A percentile compares a stretch with the other conserved stretches of the same genome.
These are phyloP conservation scores for Sarocladium brachiariae DNA, from an alignment of 2,329 filamentous ascomycete genomes.

Conservation along the genomic window DNA sequence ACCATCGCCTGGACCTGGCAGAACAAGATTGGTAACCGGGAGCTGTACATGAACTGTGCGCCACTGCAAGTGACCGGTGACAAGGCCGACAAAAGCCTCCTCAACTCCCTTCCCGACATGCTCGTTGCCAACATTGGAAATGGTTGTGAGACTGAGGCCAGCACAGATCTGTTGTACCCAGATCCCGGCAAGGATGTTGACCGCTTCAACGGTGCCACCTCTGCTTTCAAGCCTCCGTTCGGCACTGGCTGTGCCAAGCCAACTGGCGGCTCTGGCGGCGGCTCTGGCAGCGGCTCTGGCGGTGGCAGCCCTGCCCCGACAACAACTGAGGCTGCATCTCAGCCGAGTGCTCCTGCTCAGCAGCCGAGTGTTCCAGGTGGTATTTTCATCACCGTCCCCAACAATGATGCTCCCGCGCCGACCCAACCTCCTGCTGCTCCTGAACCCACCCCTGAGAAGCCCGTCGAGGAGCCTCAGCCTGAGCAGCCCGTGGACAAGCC, in stretches of 20 bases:
- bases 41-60: slow-evolving; percentile 98
- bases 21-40: slow-evolving; percentile 85
- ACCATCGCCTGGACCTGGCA: slow-evolving; percentile 92
- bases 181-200: slow-evolving; percentile 52
- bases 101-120: slow-evolving; percentile 60
- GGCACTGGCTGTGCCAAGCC: slow-evolving; percentile 17
- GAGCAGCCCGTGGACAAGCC: slow-evolving; percentile 2
- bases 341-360: slow-evolving; percentile 11
- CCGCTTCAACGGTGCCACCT: slow-evolving; percentile 32
- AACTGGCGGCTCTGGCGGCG: slow-evolving; percentile 19
- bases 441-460: slow-evolving; percentile 10
- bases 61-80: slow-evolving; percentile 58
- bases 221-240: slow-evolving; percentile 24
- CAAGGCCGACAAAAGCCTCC: slow-evolving; percentile 42
- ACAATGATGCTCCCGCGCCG: slow-evolving; percentile 9
- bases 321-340: slow-evolving; percentile 15
- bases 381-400: slow-evolving; percentile 30
- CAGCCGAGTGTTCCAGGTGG: slow-evolving; percentile 25
- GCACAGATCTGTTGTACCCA: slow-evolving; percentile 52
- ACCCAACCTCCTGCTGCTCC: slow-evolving; percentile 16
- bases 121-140: slow-evolving; percentile 60
- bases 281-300: slow-evolving; percentile 23
- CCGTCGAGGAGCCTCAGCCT: not conserved
- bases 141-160: slow-evolving; percentile 43
- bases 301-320: slow-evolving; percentile 19